Percentiles rank a stretch among this genome's conserved stretches.
Evolutionary conservation across 179 eudicot genomes (phyloP).

Genomic region (Camellia oleifera): DNA sequence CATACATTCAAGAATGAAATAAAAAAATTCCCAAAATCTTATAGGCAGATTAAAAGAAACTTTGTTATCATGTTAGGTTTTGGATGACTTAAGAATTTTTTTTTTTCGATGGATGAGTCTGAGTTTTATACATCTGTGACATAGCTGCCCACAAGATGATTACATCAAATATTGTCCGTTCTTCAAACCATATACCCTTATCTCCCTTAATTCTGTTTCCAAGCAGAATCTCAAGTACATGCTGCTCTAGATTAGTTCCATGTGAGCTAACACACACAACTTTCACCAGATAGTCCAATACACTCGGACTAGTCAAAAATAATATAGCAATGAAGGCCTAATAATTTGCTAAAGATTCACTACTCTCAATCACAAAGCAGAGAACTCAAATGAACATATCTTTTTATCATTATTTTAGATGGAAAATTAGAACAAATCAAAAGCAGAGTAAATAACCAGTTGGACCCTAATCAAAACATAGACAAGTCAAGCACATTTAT

Average conservation of each 20-base stretch:
- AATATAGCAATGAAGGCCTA: not conserved
- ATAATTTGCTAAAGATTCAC: not conserved
- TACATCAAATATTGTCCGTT: not conserved
- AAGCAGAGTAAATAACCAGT: not conserved
- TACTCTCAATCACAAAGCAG: not conserved
- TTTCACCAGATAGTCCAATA: not conserved
- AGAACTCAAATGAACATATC: not conserved
- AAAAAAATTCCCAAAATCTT: not conserved
- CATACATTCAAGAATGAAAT: not conserved
- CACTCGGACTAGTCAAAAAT: not conserved
- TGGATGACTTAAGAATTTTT: not conserved
- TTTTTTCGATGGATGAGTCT: not conserved
- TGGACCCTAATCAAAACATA: not conserved
- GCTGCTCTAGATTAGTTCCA: not conserved
- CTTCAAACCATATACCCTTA: not conserved
- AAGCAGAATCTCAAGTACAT: not conserved
- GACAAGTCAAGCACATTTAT: not conserved
- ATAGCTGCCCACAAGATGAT: not conserved
- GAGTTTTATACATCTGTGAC: not conserved
- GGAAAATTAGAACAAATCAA: not conserved
- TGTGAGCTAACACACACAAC: not conserved
- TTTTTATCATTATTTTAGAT: too few species aligned
- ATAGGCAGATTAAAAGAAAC: not conserved
- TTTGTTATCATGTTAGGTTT: too few species aligned
- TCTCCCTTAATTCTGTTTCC: not conserved